Evolutionary conservation across 306 rosid genomes (phyloP).

Genomic region (Fagus sylvatica): DNA sequence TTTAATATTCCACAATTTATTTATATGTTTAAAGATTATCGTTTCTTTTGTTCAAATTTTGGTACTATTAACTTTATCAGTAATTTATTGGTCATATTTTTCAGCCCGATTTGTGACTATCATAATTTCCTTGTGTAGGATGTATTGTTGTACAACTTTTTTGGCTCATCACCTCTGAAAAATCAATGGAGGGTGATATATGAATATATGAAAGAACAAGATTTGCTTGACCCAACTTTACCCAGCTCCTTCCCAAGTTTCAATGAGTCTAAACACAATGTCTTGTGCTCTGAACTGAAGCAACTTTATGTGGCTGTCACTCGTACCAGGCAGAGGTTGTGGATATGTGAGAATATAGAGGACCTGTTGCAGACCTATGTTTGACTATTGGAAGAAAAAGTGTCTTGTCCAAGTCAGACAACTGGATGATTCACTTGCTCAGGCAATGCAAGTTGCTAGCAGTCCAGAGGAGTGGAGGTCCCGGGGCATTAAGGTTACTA

Average conservation of each 20-base stretch:
- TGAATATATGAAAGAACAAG: slow-evolving; percentile 59
- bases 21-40: not conserved
- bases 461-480: slow-evolving; percentile 72
- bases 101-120: not conserved
- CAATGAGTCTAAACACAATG: slow-evolving; percentile 56
- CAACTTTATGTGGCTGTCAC: slow-evolving; percentile 75
- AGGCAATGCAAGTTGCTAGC: slow-evolving; percentile 72
- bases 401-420: slow-evolving; percentile 61
- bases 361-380: slow-evolving; percentile 52
- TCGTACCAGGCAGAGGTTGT: slow-evolving; percentile 71
- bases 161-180: slow-evolving; percentile 61
- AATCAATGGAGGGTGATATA: slow-evolving; percentile 74
- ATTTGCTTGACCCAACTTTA: slow-evolving; percentile 39
- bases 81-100: not conserved
- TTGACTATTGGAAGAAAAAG: slow-evolving; percentile 67
- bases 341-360: slow-evolving; percentile 58
- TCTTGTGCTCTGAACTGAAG: slow-evolving; percentile 72
- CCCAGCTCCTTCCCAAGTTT: slow-evolving; percentile 33
- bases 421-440: slow-evolving; percentile 69
- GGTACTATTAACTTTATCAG: not conserved
- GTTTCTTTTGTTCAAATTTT: not conserved
- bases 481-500: slow-evolving; percentile 71
- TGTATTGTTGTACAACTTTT: slow-evolving; percentile 69
- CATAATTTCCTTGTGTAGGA: slow-evolving; percentile 41
- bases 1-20: not conserved